A percentile compares a stretch with the other conserved stretches of the same genome.
These are phyloP conservation scores for Backusella psychrophila DNA, from an alignment of 192 early-diverging fungal species.

Conservation along the genomic window DNA sequence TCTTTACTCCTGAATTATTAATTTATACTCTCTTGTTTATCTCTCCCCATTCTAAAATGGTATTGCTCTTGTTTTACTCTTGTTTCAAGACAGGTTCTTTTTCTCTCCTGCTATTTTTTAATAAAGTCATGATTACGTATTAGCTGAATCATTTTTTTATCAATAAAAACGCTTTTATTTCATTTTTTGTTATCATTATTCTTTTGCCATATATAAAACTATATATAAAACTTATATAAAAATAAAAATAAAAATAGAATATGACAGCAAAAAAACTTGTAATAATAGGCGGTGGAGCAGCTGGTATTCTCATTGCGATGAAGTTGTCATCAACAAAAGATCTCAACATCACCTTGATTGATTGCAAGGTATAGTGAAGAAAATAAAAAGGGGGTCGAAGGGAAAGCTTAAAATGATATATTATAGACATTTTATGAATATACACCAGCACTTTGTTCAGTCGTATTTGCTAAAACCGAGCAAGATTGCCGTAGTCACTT, in stretches of 20 bases:
- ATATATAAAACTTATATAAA: not conserved
- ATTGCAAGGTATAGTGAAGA: constrained; percentile 15
- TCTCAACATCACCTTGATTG: constrained; percentile 11
- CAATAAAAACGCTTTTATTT: not conserved
- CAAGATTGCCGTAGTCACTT: constrained; percentile 3
- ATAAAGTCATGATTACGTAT: not conserved
- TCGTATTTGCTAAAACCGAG: not conserved
- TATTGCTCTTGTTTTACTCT: not conserved
- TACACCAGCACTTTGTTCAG: constrained; percentile 16
- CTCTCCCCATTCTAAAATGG: not conserved
- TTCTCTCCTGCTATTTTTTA: not conserved
- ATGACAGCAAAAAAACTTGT: constrained; percentile 1
- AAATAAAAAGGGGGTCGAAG: not conserved
- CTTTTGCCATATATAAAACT: not conserved
- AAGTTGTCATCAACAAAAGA: not conserved
- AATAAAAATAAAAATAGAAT: not conserved
- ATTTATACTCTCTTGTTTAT: not conserved
- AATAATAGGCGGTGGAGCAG: constrained; percentile 19
- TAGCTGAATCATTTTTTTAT: not conserved
- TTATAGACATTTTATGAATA: constrained; percentile 20
- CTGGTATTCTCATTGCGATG: constrained; percentile 11
- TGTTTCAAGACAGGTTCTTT: not conserved
- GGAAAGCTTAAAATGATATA: not conserved
- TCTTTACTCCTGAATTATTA: not conserved
- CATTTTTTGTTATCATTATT: not conserved